Percentiles rank a stretch among this genome's conserved stretches.
Evolutionary conservation across 495 filamentous ascomycete genomes (phyloP).

Genomic region (Podospora pseudocomata): DNA sequence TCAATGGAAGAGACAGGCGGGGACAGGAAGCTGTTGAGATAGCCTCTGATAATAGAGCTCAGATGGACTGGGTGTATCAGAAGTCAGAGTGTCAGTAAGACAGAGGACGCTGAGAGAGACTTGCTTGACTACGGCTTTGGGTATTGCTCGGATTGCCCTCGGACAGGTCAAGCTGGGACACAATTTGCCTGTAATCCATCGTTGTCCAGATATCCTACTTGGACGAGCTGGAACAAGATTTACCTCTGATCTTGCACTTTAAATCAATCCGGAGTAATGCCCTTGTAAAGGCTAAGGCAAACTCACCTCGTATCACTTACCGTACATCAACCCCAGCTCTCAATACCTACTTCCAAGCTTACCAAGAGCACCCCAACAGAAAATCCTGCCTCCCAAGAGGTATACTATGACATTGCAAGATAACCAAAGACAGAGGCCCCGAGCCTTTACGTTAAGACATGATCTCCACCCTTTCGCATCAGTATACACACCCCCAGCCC

Average conservation of each 20-base stretch:
- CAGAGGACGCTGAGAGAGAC: neutral
- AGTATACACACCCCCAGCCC: too few species aligned
- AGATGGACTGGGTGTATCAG: neutral
- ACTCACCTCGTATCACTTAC: too few species aligned
- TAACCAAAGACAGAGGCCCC: too few species aligned
- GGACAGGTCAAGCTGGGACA: neutral
- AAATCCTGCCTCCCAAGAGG: too few species aligned
- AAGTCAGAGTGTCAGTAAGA: neutral
- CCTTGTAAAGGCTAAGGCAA: too few species aligned
- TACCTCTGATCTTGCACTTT: neutral
- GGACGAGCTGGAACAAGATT: neutral
- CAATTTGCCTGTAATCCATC: neutral
- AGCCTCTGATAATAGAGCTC: neutral
- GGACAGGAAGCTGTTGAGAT: neutral
- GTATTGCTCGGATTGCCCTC: neutral
- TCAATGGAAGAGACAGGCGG: neutral
- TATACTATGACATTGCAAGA: too few species aligned
- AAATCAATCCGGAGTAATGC: too few species aligned
- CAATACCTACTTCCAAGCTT: too few species aligned
- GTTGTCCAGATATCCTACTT: neutral
- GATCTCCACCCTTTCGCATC: too few species aligned
- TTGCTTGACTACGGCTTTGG: neutral
- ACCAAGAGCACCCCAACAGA: too few species aligned
- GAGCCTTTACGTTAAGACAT: too few species aligned
- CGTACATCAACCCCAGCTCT: too few species aligned